Percentiles rank a stretch among this genome's conserved stretches.
Conservation (phyloP, 805 yeast genomes). For the Metschnikowia anglica region DNA sequence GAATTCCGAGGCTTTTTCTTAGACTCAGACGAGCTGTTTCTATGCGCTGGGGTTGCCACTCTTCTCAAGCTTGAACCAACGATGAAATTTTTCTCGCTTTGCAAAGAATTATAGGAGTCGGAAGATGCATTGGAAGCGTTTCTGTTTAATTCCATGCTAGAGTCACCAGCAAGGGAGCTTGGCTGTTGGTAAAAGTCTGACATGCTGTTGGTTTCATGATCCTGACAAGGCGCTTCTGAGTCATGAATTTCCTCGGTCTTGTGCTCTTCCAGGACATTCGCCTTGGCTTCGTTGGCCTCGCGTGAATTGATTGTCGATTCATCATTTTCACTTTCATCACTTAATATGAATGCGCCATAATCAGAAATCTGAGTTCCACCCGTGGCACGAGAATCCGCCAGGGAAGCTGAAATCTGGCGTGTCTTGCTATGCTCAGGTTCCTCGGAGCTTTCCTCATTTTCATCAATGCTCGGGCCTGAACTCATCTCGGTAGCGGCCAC, state of each 20-base stretch:
- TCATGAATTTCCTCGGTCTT: neutral
- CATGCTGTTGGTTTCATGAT: neutral
- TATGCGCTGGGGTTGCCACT: constrained; percentile 11
- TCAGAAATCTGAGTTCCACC: constrained; percentile 20
- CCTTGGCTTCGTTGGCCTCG: neutral
- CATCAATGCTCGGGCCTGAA: neutral
- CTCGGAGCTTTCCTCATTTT: neutral
- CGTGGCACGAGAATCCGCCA: constrained; percentile 1
- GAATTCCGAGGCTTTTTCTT: neutral
- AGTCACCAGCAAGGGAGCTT: neutral
- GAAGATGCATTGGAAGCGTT: constrained; percentile 18
- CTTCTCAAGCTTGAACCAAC: constrained; percentile 18
- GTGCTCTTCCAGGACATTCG: neutral
- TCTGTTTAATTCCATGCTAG: constrained; percentile 4
- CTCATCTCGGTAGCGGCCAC: neutral
- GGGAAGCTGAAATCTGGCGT: constrained; percentile 7
- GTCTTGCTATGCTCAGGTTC: neutral
- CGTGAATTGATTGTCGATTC: neutral
- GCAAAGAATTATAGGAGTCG: constrained; percentile 31
- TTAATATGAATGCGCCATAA: constrained; percentile 18
- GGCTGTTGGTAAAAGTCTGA: constrained; percentile 4
- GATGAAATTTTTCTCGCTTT: constrained; percentile 26
- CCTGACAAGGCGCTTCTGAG: neutral
- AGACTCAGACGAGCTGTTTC: neutral
- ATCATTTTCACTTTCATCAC: constrained; percentile 8